These are phyloP conservation scores for Diaporthe citri DNA, from an alignment of 2,329 filamentous ascomycete species.

Conservation along the genomic window DNA sequence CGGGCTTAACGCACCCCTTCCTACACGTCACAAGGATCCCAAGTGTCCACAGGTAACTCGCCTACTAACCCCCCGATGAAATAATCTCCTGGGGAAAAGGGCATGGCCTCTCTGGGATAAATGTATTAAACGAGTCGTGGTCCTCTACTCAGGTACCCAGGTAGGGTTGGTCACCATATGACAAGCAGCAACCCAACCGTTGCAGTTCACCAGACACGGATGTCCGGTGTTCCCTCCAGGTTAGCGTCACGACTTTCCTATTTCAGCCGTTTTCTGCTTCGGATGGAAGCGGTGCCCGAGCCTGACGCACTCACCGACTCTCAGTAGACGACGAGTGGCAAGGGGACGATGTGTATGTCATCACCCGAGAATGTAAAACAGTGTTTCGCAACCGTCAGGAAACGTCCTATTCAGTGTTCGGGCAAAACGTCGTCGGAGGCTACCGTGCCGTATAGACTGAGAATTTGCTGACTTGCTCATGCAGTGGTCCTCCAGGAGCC, in stretches of 20 bases:
- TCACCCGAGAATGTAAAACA: conserved; percentile 12
- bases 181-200: neutral
- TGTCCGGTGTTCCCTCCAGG: neutral
- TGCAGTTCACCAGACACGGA: neutral
- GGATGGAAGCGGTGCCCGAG: neutral
- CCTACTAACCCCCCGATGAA: neutral
- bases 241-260: neutral
- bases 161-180: neutral
- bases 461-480: neutral
- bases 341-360: neutral
- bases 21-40: neutral
- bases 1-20: conserved; percentile 1
- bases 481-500: neutral
- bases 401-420: neutral
- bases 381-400: conserved; percentile 5
- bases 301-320: conserved; percentile 1
- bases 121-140: neutral
- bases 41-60: neutral
- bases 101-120: neutral
- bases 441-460: neutral
- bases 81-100: neutral
- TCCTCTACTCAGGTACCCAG: no score
- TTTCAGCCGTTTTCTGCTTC: neutral
- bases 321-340: no score
- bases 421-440: neutral